phyloP scores from a whole-genome alignment of 2,329 filamentous ascomycete species.

The Alternaria angustiovoidea region DNA sequence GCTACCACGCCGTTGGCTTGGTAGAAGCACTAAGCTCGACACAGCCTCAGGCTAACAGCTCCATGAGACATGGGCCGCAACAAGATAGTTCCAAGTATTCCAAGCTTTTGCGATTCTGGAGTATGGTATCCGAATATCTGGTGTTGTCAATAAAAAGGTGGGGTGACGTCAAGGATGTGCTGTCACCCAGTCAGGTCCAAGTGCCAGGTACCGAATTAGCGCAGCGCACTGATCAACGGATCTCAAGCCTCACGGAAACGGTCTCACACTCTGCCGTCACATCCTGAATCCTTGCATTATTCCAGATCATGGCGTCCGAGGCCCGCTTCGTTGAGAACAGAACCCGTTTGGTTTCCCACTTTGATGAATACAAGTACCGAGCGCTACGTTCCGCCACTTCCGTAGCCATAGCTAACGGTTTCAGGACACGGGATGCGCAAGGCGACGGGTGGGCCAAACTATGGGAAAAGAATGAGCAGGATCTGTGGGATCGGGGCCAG shows the following conservation, averaged over 20 bases:
- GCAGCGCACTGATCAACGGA: slow-evolving; percentile 4
- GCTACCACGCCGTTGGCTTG: not conserved
- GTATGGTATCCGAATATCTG: not conserved
- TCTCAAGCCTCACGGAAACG: not conserved
- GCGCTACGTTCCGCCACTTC: not conserved
- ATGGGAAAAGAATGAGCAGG: slow-evolving; percentile 59
- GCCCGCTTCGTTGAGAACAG: slow-evolving; percentile 19
- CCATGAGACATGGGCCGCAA: not conserved
- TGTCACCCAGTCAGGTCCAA: not conserved
- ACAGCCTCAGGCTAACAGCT: not conserved
- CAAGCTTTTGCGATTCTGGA: not conserved
- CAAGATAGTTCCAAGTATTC: not conserved
- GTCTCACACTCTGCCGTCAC: slow-evolving; percentile 7
- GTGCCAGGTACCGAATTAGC: slow-evolving; percentile 5
- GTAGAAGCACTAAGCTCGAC: not conserved
- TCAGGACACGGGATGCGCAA: slow-evolving; percentile 22
- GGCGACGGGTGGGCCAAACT: slow-evolving; percentile 58
- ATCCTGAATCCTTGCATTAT: slow-evolving; percentile 7
- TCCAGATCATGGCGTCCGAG: slow-evolving; percentile 18
- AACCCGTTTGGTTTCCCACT: slow-evolving; percentile 19
- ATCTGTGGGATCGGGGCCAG: slow-evolving; percentile 64
- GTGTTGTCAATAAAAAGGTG: slow-evolving; percentile 5
- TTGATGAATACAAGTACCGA: slow-evolving; percentile 20
- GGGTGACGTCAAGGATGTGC: slow-evolving; percentile 15
- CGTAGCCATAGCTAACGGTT: slow-evolving; percentile 6